Conservation (phyloP, 140 eudicot genomes). For the Bidens hawaiensis region DNA sequence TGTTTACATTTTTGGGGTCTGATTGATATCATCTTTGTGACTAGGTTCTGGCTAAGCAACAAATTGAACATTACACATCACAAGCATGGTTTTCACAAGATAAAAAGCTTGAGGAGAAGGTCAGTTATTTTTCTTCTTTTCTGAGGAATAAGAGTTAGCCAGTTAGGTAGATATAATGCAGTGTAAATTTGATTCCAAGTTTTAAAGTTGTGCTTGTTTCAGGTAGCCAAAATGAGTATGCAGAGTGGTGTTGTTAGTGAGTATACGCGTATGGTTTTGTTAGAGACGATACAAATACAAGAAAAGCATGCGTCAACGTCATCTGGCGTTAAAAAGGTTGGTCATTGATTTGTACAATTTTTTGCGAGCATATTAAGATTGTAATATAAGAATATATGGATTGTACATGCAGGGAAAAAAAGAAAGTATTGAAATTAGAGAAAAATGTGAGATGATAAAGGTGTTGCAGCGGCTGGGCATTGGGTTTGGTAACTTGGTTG, state of each 20-base stretch:
- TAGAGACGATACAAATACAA: constrained; percentile 40
- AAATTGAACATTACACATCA: constrained; percentile 65
- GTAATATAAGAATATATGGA: neutral
- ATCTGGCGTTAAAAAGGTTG: constrained; percentile 37
- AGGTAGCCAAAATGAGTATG: constrained; percentile 70
- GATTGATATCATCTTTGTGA: constrained; percentile 3
- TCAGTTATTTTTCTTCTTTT: constrained; percentile 6
- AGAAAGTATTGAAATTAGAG: constrained; percentile 14
- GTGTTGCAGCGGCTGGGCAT: constrained; percentile 43
- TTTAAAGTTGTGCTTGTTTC: constrained; percentile 8
- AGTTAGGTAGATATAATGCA: neutral
- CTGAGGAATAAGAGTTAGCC: neutral
- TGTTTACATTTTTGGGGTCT: neutral
- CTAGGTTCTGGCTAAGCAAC: constrained; percentile 62
- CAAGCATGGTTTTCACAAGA: constrained; percentile 77
- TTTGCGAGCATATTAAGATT: neutral
- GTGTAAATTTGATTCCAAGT: neutral
- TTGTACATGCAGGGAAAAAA: constrained; percentile 33
- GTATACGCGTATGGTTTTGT: constrained; percentile 68
- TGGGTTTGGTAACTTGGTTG: constrained; percentile 73
- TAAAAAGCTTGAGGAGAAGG: constrained; percentile 74
- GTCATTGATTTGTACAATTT: neutral
- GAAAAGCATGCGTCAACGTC: constrained; percentile 26
- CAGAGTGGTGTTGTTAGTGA: constrained; percentile 58
- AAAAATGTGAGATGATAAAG: constrained; percentile 23